A percentile compares a stretch with the other conserved stretches of the same genome.
Conservation (phyloP, 768 basidiomycete species). For the Scleroderma bovista region DNA sequence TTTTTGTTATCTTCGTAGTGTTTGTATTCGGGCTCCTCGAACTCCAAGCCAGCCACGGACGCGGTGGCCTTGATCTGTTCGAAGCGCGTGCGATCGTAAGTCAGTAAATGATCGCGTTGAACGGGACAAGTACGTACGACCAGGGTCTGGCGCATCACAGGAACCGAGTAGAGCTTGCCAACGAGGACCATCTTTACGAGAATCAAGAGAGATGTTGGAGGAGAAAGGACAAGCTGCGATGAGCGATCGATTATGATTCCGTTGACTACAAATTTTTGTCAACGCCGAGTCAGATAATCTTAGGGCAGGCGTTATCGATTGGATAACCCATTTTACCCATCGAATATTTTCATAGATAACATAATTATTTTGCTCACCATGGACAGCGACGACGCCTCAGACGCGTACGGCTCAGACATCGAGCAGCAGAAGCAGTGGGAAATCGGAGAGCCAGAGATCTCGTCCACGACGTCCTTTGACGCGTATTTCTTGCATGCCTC, state of each 20-base stretch:
- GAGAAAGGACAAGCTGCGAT: slow-evolving; percentile 10
- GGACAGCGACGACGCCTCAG: slow-evolving; percentile 24
- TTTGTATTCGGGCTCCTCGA: slow-evolving; percentile 50
- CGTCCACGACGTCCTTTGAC: slow-evolving; percentile 62
- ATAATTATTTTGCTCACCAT: slow-evolving; percentile 5
- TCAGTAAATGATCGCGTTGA: slow-evolving; percentile 3
- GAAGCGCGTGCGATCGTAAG: not conserved
- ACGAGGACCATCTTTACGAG: slow-evolving; percentile 46
- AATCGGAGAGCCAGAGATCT: slow-evolving; percentile 6
- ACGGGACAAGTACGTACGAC: slow-evolving; percentile 31
- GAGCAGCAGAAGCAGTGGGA: slow-evolving; percentile 16
- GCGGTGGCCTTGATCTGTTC: slow-evolving; percentile 51
- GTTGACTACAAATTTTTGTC: slow-evolving; percentile 15
- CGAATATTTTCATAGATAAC: slow-evolving; percentile 6
- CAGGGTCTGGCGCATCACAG: slow-evolving; percentile 38
- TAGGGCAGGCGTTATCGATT: slow-evolving; percentile 29
- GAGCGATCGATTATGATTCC: slow-evolving; percentile 2
- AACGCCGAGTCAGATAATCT: slow-evolving; percentile 13
- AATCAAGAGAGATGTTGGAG: slow-evolving; percentile 20
- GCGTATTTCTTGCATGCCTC: slow-evolving; percentile 72
- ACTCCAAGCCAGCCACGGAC: slow-evolving; percentile 51
- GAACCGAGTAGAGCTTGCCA: slow-evolving; percentile 59
- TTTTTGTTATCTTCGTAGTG: slow-evolving; percentile 65
- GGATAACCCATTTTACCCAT: not conserved
- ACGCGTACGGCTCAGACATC: slow-evolving; percentile 24